Evolutionary conservation across 164 flowering plant species (phyloP), one percentile per base, ranked within the genome.

Genomic region (Buxus sempervirens): DNA sequence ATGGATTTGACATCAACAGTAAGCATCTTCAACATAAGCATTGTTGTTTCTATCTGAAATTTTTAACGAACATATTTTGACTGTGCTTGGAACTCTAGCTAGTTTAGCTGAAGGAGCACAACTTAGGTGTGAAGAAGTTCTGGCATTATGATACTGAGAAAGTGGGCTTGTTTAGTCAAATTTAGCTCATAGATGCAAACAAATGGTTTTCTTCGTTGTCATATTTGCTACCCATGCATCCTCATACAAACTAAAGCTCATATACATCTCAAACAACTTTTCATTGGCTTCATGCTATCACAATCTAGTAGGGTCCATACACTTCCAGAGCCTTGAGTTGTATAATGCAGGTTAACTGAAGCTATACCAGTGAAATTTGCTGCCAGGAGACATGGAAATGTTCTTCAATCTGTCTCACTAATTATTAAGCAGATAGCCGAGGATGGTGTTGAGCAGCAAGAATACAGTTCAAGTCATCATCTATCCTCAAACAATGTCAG

Each of bases 371-470:
- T 68, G 58, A 71, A 77, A 65, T 65, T 70, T 27, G 79, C 73
- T 22, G 66, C 68, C 32, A 41, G 58, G 65, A 24, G 63, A 72
- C 48, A 69, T 73, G 54, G 66, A 54, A 25, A 66, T 55, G 5
- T 73, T 69, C 70, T 70, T 77, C 42, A 70, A 77, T 66, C 64
- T 70, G 48, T 77, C 76, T 19, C 66, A 72, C 69, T 73, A 77
- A 28, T 32, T 61, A 18, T 63, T 77, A 14, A 53, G 42, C 5
- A 76, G 79, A 36, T 53, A 62, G 23, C 62, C 73, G 8, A 73
- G 74, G 14, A 41, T 36, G 28, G 76, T 70, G 60, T 65, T 73
- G 53, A 70, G 73, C 32, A 70, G 70, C 66, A 65, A 73, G 76
- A 59, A 69, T 20, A 77, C 61, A 74, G 70, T 73, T 56, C 63